Evolutionary conservation across 2,329 filamentous ascomycete genomes (phyloP).

Genomic region (Fusarium solani-melongenae): DNA sequence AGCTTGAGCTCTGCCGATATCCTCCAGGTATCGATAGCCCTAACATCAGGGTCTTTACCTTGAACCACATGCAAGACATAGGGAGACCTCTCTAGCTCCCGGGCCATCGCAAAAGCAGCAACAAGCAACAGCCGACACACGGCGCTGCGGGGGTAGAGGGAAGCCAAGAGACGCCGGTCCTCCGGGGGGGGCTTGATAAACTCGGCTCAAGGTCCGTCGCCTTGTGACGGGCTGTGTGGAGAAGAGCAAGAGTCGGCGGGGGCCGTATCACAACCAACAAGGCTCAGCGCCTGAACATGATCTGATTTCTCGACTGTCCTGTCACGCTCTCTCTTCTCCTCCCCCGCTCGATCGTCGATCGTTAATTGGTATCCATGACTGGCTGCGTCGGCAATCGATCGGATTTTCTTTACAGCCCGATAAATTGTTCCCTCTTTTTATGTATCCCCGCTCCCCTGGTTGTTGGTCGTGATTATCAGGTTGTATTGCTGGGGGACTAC

Average conservation of each 20-base stretch:
- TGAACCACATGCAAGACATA: neutral
- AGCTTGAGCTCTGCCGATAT: neutral
- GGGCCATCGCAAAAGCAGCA: neutral
- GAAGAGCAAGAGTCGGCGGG: neutral
- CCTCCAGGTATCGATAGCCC: neutral
- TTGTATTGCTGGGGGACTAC: neutral
- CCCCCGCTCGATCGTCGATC: neutral
- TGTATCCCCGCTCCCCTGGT: neutral
- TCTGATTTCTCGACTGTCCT: slow-evolving; percentile 1
- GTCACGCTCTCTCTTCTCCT: neutral
- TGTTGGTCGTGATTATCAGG: neutral
- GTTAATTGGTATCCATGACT: neutral
- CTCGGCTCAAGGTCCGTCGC: neutral
- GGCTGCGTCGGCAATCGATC: slow-evolving; percentile 21
- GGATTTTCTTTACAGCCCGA: neutral
- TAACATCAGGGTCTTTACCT: neutral
- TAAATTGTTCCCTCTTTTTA: neutral
- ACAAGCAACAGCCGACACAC: neutral
- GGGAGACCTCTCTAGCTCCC: neutral
- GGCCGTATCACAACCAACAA: neutral
- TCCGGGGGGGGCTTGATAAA: neutral
- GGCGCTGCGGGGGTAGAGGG: neutral
- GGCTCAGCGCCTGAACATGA: neutral
- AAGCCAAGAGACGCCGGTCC: neutral
- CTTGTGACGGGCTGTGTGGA: neutral